A percentile compares a stretch with the other conserved stretches of the same genome.
Conservation (phyloP, 2,329 filamentous ascomycete genomes). For the Lasiodiplodia sp. region DNA sequence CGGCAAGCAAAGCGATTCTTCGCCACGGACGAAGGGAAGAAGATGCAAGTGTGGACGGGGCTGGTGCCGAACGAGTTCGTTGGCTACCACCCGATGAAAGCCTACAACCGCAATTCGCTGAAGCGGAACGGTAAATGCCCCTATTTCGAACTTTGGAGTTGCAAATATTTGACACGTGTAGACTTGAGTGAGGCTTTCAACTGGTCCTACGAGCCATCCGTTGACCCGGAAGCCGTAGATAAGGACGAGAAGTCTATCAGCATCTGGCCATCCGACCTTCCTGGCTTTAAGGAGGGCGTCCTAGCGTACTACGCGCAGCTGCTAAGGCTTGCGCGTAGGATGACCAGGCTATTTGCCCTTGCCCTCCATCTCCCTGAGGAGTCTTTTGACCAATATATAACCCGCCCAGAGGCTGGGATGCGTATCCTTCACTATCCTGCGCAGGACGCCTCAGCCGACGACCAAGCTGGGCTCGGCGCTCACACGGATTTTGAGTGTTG, state of each 20-base stretch:
- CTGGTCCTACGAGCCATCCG: slow-evolving; percentile 35
- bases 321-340: slow-evolving; percentile 47
- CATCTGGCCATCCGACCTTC: slow-evolving; percentile 43
- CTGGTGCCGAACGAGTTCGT: slow-evolving; percentile 46
- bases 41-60: slow-evolving; percentile 56
- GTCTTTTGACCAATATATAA: slow-evolving; percentile 48
- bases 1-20: slow-evolving; percentile 54
- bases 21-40: slow-evolving; percentile 52
- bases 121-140: slow-evolving; percentile 54
- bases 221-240: slow-evolving; percentile 33
- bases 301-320: slow-evolving; percentile 47
- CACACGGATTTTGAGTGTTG: slow-evolving; percentile 55
- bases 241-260: slow-evolving; percentile 32
- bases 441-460: slow-evolving; percentile 39
- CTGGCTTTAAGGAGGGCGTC: slow-evolving; percentile 48
- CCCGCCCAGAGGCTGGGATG: slow-evolving; percentile 53
- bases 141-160: slow-evolving; percentile 33
- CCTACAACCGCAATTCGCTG: slow-evolving; percentile 57
- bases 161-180: slow-evolving; percentile 27
- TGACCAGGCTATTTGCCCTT: slow-evolving; percentile 47
- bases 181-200: slow-evolving; percentile 41
- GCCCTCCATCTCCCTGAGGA: slow-evolving; percentile 50
- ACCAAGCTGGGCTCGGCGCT: slow-evolving; percentile 49
- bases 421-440: slow-evolving; percentile 52
- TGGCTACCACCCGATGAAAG: slow-evolving; percentile 47